A percentile compares a stretch with the other conserved stretches of the same genome.
phyloP scores from a whole-genome alignment of 2,329 filamentous ascomycete species.

The Polytolypa hystricis region DNA sequence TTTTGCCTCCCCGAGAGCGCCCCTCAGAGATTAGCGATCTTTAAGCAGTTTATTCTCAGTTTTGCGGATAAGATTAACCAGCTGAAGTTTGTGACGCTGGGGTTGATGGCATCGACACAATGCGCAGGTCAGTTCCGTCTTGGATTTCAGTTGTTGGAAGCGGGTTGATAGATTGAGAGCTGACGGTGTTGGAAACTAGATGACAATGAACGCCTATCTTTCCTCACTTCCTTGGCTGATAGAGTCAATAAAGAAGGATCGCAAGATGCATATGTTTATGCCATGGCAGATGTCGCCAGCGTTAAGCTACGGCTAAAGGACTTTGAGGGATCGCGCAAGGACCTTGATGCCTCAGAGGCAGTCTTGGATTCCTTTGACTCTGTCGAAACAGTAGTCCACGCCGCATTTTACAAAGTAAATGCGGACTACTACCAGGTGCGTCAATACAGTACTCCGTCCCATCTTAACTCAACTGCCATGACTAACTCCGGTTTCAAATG shows the following conservation, averaged over 20 bases:
- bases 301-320: slow-evolving; percentile 74
- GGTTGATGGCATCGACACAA: slow-evolving; percentile 74
- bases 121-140: slow-evolving; percentile 37
- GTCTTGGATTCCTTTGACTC: slow-evolving; percentile 88
- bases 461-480: background rate
- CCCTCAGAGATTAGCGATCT: slow-evolving; percentile 75
- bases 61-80: slow-evolving; percentile 99
- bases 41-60: slow-evolving; percentile 87
- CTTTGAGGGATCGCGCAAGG: slow-evolving; percentile 70
- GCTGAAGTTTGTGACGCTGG: slow-evolving; percentile 87
- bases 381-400: slow-evolving; percentile 90
- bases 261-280: slow-evolving; percentile 92
- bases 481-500: too few species aligned
- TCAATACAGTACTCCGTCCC: slow-evolving; percentile 3
- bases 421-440: slow-evolving; percentile 81
- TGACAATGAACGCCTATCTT: slow-evolving; percentile 71
- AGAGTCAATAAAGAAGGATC: slow-evolving; percentile 87
- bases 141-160: too few species aligned
- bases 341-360: slow-evolving; percentile 75
- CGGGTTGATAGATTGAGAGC: slow-evolving; percentile 5
- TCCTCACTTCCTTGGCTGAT: slow-evolving; percentile 70
- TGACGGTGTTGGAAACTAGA: slow-evolving; percentile 6
- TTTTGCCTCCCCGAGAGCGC: slow-evolving; percentile 75
- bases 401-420: slow-evolving; percentile 90
- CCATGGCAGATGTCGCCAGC: slow-evolving; percentile 76